These are phyloP conservation scores for Udeniomyces megalosporus DNA, from an alignment of 768 basidiomycete genomes.

Conservation along the genomic window DNA sequence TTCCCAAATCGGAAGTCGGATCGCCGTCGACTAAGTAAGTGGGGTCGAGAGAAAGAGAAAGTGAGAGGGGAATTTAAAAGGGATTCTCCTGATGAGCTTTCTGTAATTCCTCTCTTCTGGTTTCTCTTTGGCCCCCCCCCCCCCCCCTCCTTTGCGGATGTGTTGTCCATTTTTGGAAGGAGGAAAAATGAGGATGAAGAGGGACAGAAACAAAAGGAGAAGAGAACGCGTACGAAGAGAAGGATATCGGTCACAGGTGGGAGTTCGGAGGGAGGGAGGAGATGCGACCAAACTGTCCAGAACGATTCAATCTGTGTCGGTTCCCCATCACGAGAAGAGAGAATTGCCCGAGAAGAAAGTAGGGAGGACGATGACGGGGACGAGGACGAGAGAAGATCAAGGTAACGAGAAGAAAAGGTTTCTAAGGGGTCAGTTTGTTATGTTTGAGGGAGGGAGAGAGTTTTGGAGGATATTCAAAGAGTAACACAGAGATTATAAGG, in stretches of 20 bases:
- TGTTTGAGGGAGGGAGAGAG: no score
- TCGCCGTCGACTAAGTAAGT: constrained; percentile 32
- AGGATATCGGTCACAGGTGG: constrained; percentile 86
- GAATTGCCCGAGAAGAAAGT: background rate
- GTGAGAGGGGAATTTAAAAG: constrained; percentile 31
- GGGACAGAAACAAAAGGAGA: no score
- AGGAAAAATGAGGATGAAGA: no score
- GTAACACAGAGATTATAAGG: background rate
- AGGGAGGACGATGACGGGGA: constrained; percentile 13
- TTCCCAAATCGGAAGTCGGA: constrained; percentile 89
- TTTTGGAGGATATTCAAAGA: background rate
- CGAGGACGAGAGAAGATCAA: background rate
- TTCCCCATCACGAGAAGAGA: background rate
- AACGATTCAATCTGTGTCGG: constrained; percentile 68
- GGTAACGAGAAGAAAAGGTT: no score
- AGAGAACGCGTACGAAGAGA: constrained; percentile 18
- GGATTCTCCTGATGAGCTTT: no score
- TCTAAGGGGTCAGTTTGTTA: no score
- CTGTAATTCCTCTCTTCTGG: no score
- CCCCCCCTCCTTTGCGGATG: no score
- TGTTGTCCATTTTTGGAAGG: no score
- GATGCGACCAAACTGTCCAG: constrained; percentile 85
- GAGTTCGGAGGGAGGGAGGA: constrained; percentile 66
- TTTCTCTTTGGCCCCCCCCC: no score
- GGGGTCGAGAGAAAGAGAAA: constrained; percentile 40